These are phyloP conservation scores for Musa balbisiana DNA, from an alignment of 202 grass and related monocot genomes.

Conservation along the genomic window DNA sequence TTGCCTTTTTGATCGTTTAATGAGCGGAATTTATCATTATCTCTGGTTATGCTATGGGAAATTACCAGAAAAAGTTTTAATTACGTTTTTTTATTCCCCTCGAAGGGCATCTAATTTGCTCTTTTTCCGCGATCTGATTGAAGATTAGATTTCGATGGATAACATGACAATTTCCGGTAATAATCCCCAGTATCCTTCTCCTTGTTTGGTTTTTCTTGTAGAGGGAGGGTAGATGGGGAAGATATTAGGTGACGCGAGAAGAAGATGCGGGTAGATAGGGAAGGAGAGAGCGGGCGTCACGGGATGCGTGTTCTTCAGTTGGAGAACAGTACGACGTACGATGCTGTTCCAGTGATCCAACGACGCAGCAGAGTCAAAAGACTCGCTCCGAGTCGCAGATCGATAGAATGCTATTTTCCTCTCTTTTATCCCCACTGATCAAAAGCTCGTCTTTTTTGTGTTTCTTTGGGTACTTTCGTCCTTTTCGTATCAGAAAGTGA, in stretches of 20 bases:
- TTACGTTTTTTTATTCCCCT: not conserved
- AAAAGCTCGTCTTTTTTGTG: conserved; percentile 4
- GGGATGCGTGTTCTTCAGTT: not conserved
- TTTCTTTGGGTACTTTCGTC: not conserved
- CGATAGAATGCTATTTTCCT: not conserved
- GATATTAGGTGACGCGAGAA: not conserved
- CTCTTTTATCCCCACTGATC: not conserved
- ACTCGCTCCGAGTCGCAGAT: not conserved
- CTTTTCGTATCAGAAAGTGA: conserved; percentile 2
- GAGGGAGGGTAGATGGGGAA: not conserved
- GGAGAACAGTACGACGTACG: not conserved
- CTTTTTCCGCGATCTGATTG: not conserved
- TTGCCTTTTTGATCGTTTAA: not conserved
- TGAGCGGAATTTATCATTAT: not conserved
- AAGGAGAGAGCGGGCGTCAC: not conserved
- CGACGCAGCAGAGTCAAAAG: not conserved
- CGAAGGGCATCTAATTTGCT: not conserved
- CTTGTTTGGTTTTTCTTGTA: not conserved
- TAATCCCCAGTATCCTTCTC: no score
- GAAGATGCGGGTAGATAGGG: not conserved
- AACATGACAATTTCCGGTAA: not conserved
- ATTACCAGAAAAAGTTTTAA: not conserved
- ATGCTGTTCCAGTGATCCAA: not conserved
- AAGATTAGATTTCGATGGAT: not conserved
- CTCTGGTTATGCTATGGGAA: not conserved